Percentiles rank a stretch among this genome's conserved stretches.
These are phyloP conservation scores for Petrea volubilis DNA, from an alignment of 257 asterid genomes.

Conservation along the genomic window DNA sequence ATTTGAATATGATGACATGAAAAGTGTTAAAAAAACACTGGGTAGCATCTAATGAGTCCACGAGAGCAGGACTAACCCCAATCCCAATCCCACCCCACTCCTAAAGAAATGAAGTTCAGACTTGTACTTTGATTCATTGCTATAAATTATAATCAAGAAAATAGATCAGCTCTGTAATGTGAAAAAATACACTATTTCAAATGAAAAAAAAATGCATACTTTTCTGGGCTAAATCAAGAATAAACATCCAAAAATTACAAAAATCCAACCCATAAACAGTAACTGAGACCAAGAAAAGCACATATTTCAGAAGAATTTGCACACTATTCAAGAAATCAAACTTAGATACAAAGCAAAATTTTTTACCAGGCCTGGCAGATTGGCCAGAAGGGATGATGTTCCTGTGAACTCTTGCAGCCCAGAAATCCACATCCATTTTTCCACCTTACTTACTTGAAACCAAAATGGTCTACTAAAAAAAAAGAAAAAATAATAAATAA, in stretches of 20 bases:
- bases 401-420: constrained; percentile 70
- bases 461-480: neutral
- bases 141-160: constrained; percentile 17
- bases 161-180: constrained; percentile 13
- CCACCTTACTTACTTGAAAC: constrained; percentile 25
- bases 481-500: neutral
- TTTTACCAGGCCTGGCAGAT: constrained; percentile 58
- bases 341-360: neutral
- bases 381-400: constrained; percentile 49
- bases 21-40: too few relatives aligned
- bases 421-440: constrained; percentile 68
- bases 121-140: neutral
- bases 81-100: neutral
- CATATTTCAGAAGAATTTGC: neutral
- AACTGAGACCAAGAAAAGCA: neutral
- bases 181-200: neutral
- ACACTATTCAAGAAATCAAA: constrained; percentile 14
- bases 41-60: neutral
- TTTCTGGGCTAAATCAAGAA: constrained; percentile 7
- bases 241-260: neutral
- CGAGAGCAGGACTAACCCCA: neutral
- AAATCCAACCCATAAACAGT: constrained; percentile 10
- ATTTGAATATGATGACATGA: too few relatives aligned
- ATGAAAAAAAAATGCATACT: neutral
- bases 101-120: neutral